Evolutionary conservation across 164 flowering plant genomes (phyloP), one percentile per base, ranked within the genome.

Genomic region (Tetracentron sinense): DNA sequence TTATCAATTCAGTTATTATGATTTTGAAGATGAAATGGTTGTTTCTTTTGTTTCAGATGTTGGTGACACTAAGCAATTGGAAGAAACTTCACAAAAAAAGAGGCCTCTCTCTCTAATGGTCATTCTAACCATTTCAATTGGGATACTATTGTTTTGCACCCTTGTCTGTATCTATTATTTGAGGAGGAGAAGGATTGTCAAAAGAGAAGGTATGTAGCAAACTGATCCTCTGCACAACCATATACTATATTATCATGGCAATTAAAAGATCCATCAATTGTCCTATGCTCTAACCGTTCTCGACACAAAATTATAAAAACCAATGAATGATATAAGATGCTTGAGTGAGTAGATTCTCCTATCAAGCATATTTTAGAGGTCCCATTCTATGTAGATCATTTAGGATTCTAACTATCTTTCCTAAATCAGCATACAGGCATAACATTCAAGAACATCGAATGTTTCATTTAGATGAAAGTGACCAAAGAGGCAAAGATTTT

Each of bases 381-480:
- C n/a, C n/a, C n/a, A n/a, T n/a, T n/a, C n/a, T n/a, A n/a, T n/a
- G n/a, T n/a, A n/a, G n/a, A n/a, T n/a, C n/a, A n/a, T 10, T 1
- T 42, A 10, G 10, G 16, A 42, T 42, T 10, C 16, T 42, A 10
- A 0, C 47, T 42, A n/a, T 42, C 15, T 11, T 27, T 19, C 50
- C 25, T 6, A 28, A 47, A 7, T 50, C 27, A 48, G 64, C 17
- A 11, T 48, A 21, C 7, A 50, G 27, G 21, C 52, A 47, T 47
- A 54, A 7, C 30, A 8, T 38, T 20, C 67, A 54, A 20, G 56
- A 56, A 38, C 46, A 65, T 56, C 26, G 14, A 2, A 71, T 50
- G 29, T 21, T 62, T 61, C 61, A 63, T 1, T 31, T 65, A 15
- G 67, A 64, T 38, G 67, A 22, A 31, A 75, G 74, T 42, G 77